Base-by-base conservation (phyloP, 225 moss, liverwort and hornwort genomes). In the Physcomitrium patens region DNA sequence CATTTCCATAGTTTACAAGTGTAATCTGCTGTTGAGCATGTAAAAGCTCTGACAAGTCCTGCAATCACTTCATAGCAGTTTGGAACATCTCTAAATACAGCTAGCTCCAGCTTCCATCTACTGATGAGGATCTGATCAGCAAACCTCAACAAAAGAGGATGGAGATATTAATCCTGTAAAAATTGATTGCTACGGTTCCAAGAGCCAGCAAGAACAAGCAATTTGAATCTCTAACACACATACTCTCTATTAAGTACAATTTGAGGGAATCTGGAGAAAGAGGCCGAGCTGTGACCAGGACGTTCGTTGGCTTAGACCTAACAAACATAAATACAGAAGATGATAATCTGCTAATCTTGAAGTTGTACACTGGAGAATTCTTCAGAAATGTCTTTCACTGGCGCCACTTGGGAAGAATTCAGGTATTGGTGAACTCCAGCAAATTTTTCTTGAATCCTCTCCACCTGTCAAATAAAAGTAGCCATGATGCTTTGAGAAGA, bases 391-490 rank as follows among this genome's bases (percentile, higher is more conserved):
- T 90, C 79, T 71, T 84, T 83, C 20, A 19, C 65, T 47, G 80
- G 5, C 16, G 59, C 51, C 67, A 61, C 53, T 71, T 89, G 88
- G 17, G 84, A 90, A 70, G 47, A 75, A 69, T 81, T 86, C 12
- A 99, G 72, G 18, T 90, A 91, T 26, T 92, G 89, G 76, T 95
- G 95, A 66, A 99, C 95, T 45, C 85, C 89, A 64, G 91, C 73
- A 68, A 95, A 95, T 66, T 95, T 99, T 68, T 91, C 91, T 79
- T 99, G 99, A 67, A 99, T 87, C 83, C 78, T 91, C 85, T 92
- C 99, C 14, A 99, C 91, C 96, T 97, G 89, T 68, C 3, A 49
- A 75, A 41, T 19, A 79, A 7, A 16, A 53, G 42, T 50, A 51
- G 69, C 22, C 72, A 51, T 12, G 44, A 28, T 51, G 72, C 49